Conservation (phyloP, 225 moss, liverwort and hornwort genomes). For the Bryum argenteum region DNA sequence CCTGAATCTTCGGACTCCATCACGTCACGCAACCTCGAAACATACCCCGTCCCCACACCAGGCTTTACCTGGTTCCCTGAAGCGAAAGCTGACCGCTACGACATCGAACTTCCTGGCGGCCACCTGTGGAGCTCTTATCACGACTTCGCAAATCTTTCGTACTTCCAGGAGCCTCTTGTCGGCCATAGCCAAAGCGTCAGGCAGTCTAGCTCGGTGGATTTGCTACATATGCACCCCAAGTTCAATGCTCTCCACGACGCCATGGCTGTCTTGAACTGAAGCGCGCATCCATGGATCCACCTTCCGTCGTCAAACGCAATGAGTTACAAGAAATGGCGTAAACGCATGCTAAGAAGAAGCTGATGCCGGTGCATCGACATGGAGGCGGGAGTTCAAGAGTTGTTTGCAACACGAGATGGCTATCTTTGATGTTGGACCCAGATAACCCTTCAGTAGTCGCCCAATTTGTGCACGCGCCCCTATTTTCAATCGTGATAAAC, state of each 20-base stretch:
- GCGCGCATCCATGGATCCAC: constrained; percentile 17
- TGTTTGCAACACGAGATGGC: not conserved
- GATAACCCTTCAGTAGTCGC: constrained; percentile 23
- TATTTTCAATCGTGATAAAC: constrained; percentile 5
- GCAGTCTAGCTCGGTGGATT: constrained; percentile 4
- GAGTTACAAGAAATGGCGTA: not conserved
- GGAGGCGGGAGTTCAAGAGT: constrained; percentile 32
- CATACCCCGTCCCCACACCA: constrained; percentile 15
- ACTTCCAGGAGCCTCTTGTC: constrained; percentile 6
- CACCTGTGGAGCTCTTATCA: constrained; percentile 17
- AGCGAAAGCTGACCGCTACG: constrained; percentile 29
- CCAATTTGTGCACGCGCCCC: constrained; percentile 43
- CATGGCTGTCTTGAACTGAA: constrained; percentile 9
- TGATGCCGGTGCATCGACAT: constrained; percentile 35
- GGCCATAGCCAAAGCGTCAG: constrained; percentile 7
- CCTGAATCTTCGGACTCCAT: constrained; percentile 22
- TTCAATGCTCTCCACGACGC: constrained; percentile 12
- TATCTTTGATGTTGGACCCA: too few relatives aligned
- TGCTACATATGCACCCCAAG: constrained; percentile 1
- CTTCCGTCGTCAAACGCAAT: constrained; percentile 37
- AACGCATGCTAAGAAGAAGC: constrained; percentile 9
- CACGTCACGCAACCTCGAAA: constrained; percentile 15
- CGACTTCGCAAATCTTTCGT: constrained; percentile 22
- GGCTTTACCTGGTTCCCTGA: constrained; percentile 26
- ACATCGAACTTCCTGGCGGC: not conserved